Conservation (phyloP, 768 basidiomycete species). For the Psilocybe tampanensis region DNA sequence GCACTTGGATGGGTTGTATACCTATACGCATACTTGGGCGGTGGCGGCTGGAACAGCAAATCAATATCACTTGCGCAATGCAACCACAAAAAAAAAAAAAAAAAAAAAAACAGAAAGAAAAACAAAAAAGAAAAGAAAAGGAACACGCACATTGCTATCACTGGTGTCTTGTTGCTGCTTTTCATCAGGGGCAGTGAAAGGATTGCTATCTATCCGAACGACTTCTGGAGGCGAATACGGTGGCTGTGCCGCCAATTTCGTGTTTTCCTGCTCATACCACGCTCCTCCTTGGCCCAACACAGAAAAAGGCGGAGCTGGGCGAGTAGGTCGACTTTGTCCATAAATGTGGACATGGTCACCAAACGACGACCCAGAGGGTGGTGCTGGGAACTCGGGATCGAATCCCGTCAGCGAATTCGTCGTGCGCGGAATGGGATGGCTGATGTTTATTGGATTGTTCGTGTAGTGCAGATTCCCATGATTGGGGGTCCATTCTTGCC, state of each 20-base stretch:
- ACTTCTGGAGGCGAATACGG: constrained; percentile 21
- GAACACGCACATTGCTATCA: neutral
- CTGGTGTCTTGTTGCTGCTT: constrained; percentile 7
- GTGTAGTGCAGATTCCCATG: neutral
- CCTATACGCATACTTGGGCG: constrained; percentile 9
- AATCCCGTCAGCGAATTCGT: constrained; percentile 36
- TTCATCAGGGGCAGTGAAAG: constrained; percentile 14
- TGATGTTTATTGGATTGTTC: constrained; percentile 28
- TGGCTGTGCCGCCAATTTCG: constrained; percentile 6
- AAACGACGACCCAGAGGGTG: constrained; percentile 5
- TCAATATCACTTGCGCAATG: neutral
- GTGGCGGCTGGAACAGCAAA: neutral
- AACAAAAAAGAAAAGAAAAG: too few relatives aligned
- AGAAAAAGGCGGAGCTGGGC: constrained; percentile 3
- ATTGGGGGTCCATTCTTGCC: constrained; percentile 16
- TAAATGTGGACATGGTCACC: constrained; percentile 8
- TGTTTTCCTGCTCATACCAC: constrained; percentile 19
- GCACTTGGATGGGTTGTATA: constrained; percentile 12
- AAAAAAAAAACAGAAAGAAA: too few relatives aligned
- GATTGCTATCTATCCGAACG: constrained; percentile 20
- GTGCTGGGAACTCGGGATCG: constrained; percentile 13
- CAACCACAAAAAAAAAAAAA: neutral
- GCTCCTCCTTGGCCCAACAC: constrained; percentile 1
- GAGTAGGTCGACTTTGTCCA: constrained; percentile 23
- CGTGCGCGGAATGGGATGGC: constrained; percentile 35